Percentiles rank a stretch among this genome's conserved stretches.
These are phyloP conservation scores for Populus simonii DNA, from an alignment of 345 rosid genomes.

Conservation along the genomic window DNA sequence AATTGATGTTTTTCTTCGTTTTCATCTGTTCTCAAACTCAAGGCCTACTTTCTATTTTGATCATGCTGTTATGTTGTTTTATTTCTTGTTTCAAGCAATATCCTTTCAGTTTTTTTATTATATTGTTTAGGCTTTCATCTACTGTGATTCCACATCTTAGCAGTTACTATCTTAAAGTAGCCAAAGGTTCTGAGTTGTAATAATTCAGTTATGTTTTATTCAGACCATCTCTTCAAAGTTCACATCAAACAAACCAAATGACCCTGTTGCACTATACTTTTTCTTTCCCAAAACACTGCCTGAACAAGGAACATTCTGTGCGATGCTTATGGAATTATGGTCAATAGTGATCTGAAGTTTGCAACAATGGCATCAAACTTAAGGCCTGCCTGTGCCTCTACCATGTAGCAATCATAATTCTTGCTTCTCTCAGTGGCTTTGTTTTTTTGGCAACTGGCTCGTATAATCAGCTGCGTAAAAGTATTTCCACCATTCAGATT, in stretches of 20 bases:
- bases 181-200: not conserved
- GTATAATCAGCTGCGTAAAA: too few relatives aligned
- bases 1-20: not conserved
- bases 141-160: not conserved
- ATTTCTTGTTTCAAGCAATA: not conserved
- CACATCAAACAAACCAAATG: not conserved
- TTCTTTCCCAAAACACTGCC: too few relatives aligned
- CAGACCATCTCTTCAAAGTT: not conserved
- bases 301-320: too few relatives aligned
- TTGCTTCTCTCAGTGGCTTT: too few relatives aligned
- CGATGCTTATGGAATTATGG: too few relatives aligned
- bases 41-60: not conserved
- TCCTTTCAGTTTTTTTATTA: not conserved
- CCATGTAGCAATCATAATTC: too few relatives aligned
- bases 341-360: too few relatives aligned
- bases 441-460: too few relatives aligned
- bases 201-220: not conserved
- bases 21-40: not conserved
- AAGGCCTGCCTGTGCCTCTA: too few relatives aligned
- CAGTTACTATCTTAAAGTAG: not conserved
- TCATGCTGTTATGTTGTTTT: not conserved
- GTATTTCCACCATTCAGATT: too few relatives aligned
- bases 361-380: too few relatives aligned
- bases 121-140: not conserved
- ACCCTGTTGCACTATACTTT: not conserved